Base-by-base conservation (phyloP, 805 yeast genomes). In the Saccharomycopsis guyanensis region DNA sequence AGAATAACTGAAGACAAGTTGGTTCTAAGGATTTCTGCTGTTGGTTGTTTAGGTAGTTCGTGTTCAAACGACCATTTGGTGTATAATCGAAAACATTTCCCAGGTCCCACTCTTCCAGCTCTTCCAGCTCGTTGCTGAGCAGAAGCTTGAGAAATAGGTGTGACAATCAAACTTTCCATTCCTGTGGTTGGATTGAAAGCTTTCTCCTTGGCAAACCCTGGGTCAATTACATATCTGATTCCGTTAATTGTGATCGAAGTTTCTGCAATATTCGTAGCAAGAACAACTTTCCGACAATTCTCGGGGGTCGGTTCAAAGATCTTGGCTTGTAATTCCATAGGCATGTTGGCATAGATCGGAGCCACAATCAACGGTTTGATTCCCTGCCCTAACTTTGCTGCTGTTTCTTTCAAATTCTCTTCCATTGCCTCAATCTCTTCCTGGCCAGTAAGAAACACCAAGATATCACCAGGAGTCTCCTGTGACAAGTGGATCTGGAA, bases 101-200 rank as follows among this genome's bases (percentile, higher is more conserved):
- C 98, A 0, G 97, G 96, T 1, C 95, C 89, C 5, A 95, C 88
- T 69, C 98, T 81, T 36, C 98, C 98, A 4, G 97, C 98, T 69
- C 98, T 78, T 60, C 98, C 98, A 1, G 96, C 89, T 58, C 98
- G 72, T 65, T 93, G 98, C 57, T 87, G 89, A 0, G 96, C 97
- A 37, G 95, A 88, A 0, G 98, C 98, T 57, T 81, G 80, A 0
- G 97, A 89, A 53, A 95, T 87, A 0, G 96, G 94, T 13, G 82
- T 77, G 3, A 93, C 88, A 40, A 82, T 77, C 50, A 93, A 70
- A 29, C 89, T 81, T 50, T 88, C 95, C 79, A 91, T 89, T 13
- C 97, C 89, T 4, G 87, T 80, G 19, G 82, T 65, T 1, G 97
- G 87, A 57, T 89, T 88, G 64, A 77, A 91, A 2, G 86, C 84